A percentile compares a stretch with the other conserved stretches of the same genome.
Conservation (phyloP, 164 flowering plant genomes). For the Liriodendron chinense region DNA sequence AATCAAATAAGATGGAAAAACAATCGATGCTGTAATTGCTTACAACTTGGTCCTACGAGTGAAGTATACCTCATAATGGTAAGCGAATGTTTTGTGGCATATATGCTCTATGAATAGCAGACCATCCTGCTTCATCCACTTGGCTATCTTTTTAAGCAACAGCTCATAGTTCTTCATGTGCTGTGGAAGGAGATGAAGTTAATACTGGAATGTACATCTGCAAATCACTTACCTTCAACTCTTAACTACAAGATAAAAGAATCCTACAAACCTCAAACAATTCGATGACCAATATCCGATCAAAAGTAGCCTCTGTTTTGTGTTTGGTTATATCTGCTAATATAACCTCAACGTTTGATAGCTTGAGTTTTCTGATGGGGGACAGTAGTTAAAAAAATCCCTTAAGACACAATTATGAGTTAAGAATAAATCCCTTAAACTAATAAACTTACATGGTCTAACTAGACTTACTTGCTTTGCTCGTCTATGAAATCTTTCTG, state of each 20-base stretch:
- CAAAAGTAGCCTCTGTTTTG: slow-evolving; percentile 11
- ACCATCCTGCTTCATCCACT: slow-evolving; percentile 11
- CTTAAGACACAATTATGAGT: not conserved
- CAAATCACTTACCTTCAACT: not conserved
- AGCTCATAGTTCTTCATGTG: slow-evolving; percentile 18
- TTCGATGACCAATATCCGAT: slow-evolving; percentile 18
- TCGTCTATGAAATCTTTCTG: slow-evolving; percentile 8
- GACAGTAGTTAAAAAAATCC: not conserved
- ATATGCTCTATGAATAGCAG: slow-evolving; percentile 18
- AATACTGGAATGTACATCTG: not conserved
- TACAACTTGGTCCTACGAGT: not conserved
- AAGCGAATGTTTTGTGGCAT: slow-evolving; percentile 15
- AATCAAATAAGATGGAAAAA: not conserved
- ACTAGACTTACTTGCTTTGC: not conserved
- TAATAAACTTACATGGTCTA: not conserved
- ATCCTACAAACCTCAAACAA: slow-evolving; percentile 15
- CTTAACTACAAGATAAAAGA: not conserved
- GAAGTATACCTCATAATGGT: slow-evolving; percentile 9
- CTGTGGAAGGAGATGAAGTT: not conserved
- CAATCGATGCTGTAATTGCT: not conserved
- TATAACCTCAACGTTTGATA: slow-evolving; percentile 19
- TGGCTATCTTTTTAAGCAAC: slow-evolving; percentile 10
- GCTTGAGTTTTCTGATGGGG: slow-evolving; percentile 6
- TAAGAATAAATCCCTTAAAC: not conserved
- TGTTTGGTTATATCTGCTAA: slow-evolving; percentile 22